Evolutionary conservation across 768 basidiomycete species (phyloP), one percentile per base, ranked within the genome.

Genomic region (Phaeotremella skinneri): DNA sequence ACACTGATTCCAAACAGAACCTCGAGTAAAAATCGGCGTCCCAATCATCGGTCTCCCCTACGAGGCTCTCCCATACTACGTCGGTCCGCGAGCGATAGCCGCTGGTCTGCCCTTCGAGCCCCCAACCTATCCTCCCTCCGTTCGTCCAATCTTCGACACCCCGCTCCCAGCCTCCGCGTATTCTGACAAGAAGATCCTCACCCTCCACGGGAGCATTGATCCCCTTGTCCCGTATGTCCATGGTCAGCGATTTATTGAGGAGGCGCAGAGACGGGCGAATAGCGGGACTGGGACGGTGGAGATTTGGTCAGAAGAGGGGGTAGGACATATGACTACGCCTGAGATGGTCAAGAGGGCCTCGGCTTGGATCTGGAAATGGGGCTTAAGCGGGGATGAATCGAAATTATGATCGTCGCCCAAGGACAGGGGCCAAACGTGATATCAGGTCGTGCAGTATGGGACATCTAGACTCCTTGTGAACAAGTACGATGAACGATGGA

Each of bases 101-200:
- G 74, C 71, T 30, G 79, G 79, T 2, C 66, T 87, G 25, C 62
- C 78, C 0, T 75, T 83, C 54, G 78, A 63, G 23, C 79, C 85
- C 1, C 85, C 85, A 0, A 78, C 83, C 61, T 81, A 87, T 55
- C 88, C 89, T 0, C 74, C 77, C 13, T 80, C 81, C 14, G 61
- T 78, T 14, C 32, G 30, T 16, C 34, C 59, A 2, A 48, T 84
- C 42, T 79, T 89, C n/a, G 76, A 83, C 3, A 83, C 81, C 61
- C 67, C 76, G 13, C 74, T 79, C 20, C 60, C 56, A 4, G 47
- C 43, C 2, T 58, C 63, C 9, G 84, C 85, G 1, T 90, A 88
- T 73, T 58, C 80, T 3, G 85, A 84, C 0, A 90, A 90, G 79
- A 84, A 84, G 67, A 81, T 92, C 14, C 80, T 92, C 4, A 84